Evolutionary conservation across 495 filamentous ascomycete genomes (phyloP), one percentile per base, ranked within the genome.

Genomic region (Pseudevernia furfuracea): DNA sequence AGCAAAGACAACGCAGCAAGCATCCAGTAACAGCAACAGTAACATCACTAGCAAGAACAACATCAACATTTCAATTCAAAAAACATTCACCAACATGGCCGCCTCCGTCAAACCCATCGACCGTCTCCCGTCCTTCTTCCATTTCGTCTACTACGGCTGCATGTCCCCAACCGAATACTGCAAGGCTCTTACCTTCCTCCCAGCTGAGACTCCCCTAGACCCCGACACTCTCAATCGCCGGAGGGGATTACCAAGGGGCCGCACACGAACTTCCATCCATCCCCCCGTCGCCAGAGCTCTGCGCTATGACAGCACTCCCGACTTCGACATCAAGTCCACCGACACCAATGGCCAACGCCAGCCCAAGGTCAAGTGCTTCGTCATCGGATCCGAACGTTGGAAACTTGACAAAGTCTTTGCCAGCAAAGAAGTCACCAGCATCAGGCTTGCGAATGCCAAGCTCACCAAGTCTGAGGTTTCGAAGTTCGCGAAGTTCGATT

Each of bases 341-440:
- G 10, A n/a, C 43, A 0, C 2, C 43, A 44, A 21, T 4, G 19
- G 10, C 43, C 21, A 19, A n/a, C 43, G 43, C 46, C 21, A 23
- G 0, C 21, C 21, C 21, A 53, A 32, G 2, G 1, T 28, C 28
- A 34, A 34, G 15, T 32, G 3, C 7, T 15, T 15, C 7, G 52
- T 23, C 52, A 55, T 55, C 52, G 52, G 52, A 55, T 55, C 52
- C 30, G 30, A 30, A 55, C 52, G 28, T 55, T 28, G 14, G 11
- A 30, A 53, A 28, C 49, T 28, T 14, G 11, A 49, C 46, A 5
- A 23, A 25, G 10, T 0, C n/a, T 25, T 12, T 25, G 2, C 1
- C 46, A 25, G 9, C 46, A 8, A 7, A 2, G 3, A n/a, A 6
- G 5, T 25, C 23, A 25, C 2, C 19, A 11, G 1, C 44, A 6